Base-by-base conservation (phyloP, 768 basidiomycete species). In the Heimioporus sp. region DNA sequence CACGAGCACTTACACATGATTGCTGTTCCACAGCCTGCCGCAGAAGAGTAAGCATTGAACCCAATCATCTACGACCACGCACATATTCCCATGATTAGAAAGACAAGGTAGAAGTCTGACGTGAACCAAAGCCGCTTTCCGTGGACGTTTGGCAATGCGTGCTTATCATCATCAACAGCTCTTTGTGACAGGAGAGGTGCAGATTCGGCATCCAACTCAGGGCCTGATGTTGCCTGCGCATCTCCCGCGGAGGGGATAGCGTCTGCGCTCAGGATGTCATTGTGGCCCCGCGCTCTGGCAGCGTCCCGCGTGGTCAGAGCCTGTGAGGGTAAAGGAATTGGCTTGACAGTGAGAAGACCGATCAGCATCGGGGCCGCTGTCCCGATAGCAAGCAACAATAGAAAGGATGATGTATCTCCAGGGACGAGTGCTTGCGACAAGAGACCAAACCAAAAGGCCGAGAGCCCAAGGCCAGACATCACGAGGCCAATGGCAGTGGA, bases 391-490 rank as follows among this genome's bases (percentile, higher is more conserved):
- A 97, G 80, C 5, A 92, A 69, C 0, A 87, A 75, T 1, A 98
- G 70, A 60, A 96, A 88, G 2, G 83, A 78, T 0, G 86, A 87
- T 0, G 88, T 90, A 60, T 93, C 78, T 0, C 90, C 92, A 0
- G 88, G 83, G 61, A 84, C 94, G 39, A 85, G 66, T 0, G 80
- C 61, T 51, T 87, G 85, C 0, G 91, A 83, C 34, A 95, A 70
- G 1, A 83, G 78, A 12, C 90, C 89, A 70, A 95, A 97, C 56
- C 89, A 75, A 74, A 96, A 96, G 0, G 94, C 94, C 1, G 91
- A 93, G 15, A 98, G 80, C 0, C 94, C 93, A 55, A 91, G 93
- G 30, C 91, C 93, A 0, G 91, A 90, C 17, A 93, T 70, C 31
- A 94, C 92, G 9, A 92, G 65, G 2, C 87, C 86, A 0, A 87